Percentiles rank a stretch among this genome's conserved stretches.
phyloP scores from a whole-genome alignment of 768 basidiomycete species.

The Trametes maxima region DNA sequence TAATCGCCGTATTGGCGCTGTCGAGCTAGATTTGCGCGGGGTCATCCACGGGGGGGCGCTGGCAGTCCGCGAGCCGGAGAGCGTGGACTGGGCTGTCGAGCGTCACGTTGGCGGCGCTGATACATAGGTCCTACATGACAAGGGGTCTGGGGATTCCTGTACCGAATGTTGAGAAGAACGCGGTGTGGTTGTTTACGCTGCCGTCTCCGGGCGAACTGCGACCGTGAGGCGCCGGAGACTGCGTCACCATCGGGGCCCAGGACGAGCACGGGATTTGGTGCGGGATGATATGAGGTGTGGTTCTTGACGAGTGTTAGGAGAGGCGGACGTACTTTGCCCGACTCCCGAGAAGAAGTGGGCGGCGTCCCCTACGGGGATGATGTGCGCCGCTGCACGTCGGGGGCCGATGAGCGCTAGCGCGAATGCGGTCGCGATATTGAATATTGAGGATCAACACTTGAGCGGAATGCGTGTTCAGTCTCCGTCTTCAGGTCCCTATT shows the following conservation, averaged over 20 bases:
- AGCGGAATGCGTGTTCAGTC: too few species aligned
- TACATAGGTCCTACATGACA: background rate
- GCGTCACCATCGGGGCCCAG: background rate
- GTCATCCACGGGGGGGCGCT: background rate
- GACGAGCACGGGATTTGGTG: background rate
- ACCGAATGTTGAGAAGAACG: slow-evolving; percentile 2
- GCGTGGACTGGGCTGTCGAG: slow-evolving; percentile 1
- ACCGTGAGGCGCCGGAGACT: background rate
- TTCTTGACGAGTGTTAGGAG: too few species aligned
- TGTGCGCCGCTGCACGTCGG: background rate
- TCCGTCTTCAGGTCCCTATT: too few species aligned
- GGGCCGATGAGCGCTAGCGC: background rate
- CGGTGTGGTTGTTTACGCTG: background rate
- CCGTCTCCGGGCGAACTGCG: background rate
- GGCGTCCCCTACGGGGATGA: background rate
- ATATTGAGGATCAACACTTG: background rate
- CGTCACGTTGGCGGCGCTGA: slow-evolving; percentile 1
- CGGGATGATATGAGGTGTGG: background rate
- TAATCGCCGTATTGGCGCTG: too few species aligned
- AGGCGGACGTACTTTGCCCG: background rate
- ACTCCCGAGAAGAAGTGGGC: slow-evolving; percentile 6
- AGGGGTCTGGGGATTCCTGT: background rate
- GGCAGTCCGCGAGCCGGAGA: slow-evolving; percentile 1
- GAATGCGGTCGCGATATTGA: background rate
- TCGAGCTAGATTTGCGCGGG: too few species aligned